Evolutionary conservation across 495 filamentous ascomycete genomes (phyloP).

Genomic region (Penicillium coprophilum): DNA sequence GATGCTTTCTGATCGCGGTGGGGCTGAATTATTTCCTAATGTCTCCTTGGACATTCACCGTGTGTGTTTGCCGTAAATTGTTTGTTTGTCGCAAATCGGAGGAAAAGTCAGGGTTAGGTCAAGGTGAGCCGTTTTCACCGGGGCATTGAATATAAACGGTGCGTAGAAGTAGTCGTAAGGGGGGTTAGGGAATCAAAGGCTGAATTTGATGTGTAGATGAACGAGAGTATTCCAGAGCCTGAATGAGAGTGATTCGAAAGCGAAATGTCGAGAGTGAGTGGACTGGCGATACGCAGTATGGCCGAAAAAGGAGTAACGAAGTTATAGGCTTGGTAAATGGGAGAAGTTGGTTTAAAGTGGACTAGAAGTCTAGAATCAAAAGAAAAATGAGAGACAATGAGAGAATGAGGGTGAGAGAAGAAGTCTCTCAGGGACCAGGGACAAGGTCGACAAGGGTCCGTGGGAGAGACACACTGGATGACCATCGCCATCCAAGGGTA

Average conservation of each 20-base stretch:
- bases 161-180: neutral
- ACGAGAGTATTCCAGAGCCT: conserved; percentile 15
- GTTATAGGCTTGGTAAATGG: conserved; percentile 13
- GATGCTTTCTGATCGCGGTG: conserved; percentile 13
- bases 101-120: neutral
- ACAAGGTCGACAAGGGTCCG: conserved; percentile 1
- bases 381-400: conserved; percentile 13
- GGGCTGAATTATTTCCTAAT: conserved; percentile 10
- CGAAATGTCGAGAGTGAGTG: conserved; percentile 32
- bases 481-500: conserved; percentile 4
- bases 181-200: neutral
- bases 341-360: conserved; percentile 6
- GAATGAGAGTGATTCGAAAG: conserved; percentile 8
- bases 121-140: neutral
- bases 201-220: neutral
- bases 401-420: conserved; percentile 26
- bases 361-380: conserved; percentile 4
- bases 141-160: conserved; percentile 2
- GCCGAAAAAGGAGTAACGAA: conserved; percentile 24
- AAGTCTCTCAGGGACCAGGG: conserved; percentile 1
- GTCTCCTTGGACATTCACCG: conserved; percentile 6
- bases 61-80: conserved; percentile 9
- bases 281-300: conserved; percentile 43
- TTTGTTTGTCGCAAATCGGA: conserved; percentile 5
- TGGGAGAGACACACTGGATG: conserved; percentile 4